Conservation (phyloP, 768 basidiomycete genomes). For the Tricholoma terreum region DNA sequence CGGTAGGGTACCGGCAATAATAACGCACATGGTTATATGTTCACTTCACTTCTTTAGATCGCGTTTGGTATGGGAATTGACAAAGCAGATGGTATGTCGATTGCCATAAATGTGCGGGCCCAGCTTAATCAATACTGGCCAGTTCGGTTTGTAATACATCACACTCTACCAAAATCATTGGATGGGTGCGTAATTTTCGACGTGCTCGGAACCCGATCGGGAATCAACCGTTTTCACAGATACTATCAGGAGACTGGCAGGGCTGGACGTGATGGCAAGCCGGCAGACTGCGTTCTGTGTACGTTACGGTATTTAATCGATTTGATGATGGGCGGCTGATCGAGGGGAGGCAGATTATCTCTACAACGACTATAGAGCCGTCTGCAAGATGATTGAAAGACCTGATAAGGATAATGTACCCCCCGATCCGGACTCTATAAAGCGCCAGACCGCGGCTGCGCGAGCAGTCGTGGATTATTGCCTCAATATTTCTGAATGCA, state of each 20-base stretch:
- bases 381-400: constrained; percentile 61
- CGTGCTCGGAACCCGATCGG: not conserved
- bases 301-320: constrained; percentile 23
- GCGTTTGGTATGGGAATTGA: constrained; percentile 99
- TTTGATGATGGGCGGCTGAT: constrained; percentile 2
- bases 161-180: constrained; percentile 75
- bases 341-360: constrained; percentile 53
- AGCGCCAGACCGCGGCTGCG: constrained; percentile 63
- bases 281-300: constrained; percentile 88
- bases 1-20: constrained; percentile 46
- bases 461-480: constrained; percentile 78
- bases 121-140: constrained; percentile 3
- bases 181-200: constrained; percentile 58
- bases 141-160: constrained; percentile 94
- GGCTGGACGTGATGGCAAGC: constrained; percentile 86
- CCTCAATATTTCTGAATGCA: constrained; percentile 77
- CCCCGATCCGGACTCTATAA: constrained; percentile 52
- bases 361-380: constrained; percentile 52
- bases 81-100: constrained; percentile 64
- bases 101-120: not conserved
- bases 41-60: constrained; percentile 46
- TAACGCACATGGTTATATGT: not conserved
- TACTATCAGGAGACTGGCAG: constrained; percentile 97
- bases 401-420: constrained; percentile 40
- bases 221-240: constrained; percentile 30